phyloP scores from a whole-genome alignment of 192 early-diverging fungal genomes.

The Gonapodya prolifera region DNA sequence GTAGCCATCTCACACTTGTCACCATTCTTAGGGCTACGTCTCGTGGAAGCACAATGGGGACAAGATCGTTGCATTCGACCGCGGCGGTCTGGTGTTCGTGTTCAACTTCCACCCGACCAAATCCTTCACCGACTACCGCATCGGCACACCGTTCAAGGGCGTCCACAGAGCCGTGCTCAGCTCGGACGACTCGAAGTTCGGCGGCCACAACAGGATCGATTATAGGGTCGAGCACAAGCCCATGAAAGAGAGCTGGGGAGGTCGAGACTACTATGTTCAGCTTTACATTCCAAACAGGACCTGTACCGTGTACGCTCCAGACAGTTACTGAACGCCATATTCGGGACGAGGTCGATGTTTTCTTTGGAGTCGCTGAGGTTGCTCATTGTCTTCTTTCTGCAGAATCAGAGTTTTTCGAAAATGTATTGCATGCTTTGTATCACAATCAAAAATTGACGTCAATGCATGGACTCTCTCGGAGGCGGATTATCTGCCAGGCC shows the following conservation, averaged over 20 bases:
- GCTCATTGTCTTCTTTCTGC: too few relatives aligned
- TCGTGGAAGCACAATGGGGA: conserved; percentile 82
- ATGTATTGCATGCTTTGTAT: too few relatives aligned
- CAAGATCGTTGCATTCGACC: conserved; percentile 89
- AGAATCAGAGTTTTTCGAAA: too few relatives aligned
- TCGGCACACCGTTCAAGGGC: conserved; percentile 60
- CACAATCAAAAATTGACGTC: too few relatives aligned
- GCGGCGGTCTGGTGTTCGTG: conserved; percentile 73
- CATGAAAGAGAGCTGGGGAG: not conserved
- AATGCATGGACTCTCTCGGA: too few relatives aligned
- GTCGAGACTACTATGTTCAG: not conserved
- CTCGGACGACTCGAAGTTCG: conserved; percentile 61
- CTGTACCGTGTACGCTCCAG: too few relatives aligned
- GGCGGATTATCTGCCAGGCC: too few relatives aligned
- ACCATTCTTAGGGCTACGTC: conserved; percentile 41
- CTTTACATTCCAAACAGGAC: too few relatives aligned
- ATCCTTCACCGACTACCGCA: conserved; percentile 76
- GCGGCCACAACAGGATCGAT: conserved; percentile 72
- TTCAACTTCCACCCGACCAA: conserved; percentile 90
- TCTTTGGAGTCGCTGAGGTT: too few relatives aligned
- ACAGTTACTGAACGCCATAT: too few relatives aligned
- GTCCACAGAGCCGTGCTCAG: conserved; percentile 59
- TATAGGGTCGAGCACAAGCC: conserved; percentile 29
- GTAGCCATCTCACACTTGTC: not conserved
- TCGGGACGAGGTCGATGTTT: too few relatives aligned